Conservation (phyloP, 2,329 filamentous ascomycete genomes). For the Neonectria sp. region DNA sequence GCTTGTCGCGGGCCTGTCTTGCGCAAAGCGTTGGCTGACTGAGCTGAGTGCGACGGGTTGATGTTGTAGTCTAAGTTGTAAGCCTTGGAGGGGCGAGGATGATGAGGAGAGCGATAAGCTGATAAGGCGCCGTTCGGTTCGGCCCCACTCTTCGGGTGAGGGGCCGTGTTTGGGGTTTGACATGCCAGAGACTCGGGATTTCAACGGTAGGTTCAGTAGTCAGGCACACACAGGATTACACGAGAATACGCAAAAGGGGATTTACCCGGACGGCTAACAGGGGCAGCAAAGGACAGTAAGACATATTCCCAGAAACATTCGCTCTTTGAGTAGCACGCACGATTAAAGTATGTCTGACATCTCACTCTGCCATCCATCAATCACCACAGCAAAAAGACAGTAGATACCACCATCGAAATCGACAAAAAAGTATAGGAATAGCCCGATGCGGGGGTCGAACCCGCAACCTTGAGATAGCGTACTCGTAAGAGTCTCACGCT, state of each 20-base stretch:
- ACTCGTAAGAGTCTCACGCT: slow-evolving; percentile 75
- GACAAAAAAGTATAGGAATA: slow-evolving; percentile 31
- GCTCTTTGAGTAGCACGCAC: no score
- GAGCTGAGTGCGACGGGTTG: not conserved
- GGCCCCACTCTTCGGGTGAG: slow-evolving; percentile 16
- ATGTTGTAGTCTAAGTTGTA: not conserved
- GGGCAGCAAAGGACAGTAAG: no score
- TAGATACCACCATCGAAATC: not conserved
- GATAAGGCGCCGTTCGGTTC: slow-evolving; percentile 2
- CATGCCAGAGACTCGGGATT: not conserved
- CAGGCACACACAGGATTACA: not conserved
- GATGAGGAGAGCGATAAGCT: slow-evolving; percentile 18
- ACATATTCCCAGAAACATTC: no score
- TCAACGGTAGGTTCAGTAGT: not conserved
- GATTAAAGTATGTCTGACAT: no score
- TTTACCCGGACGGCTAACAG: not conserved
- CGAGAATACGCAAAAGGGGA: not conserved
- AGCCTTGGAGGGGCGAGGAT: not conserved
- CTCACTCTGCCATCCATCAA: not conserved
- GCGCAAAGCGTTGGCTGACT: not conserved
- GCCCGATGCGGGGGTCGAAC: slow-evolving; percentile 65
- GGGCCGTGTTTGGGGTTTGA: not conserved
- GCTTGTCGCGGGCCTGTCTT: not conserved
- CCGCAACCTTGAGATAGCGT: slow-evolving; percentile 68
- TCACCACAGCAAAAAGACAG: not conserved